Percentiles rank a stretch among this genome's conserved stretches.
These are phyloP conservation scores for Tylopilus sp. DNA, from an alignment of 768 basidiomycete genomes.

Conservation along the genomic window DNA sequence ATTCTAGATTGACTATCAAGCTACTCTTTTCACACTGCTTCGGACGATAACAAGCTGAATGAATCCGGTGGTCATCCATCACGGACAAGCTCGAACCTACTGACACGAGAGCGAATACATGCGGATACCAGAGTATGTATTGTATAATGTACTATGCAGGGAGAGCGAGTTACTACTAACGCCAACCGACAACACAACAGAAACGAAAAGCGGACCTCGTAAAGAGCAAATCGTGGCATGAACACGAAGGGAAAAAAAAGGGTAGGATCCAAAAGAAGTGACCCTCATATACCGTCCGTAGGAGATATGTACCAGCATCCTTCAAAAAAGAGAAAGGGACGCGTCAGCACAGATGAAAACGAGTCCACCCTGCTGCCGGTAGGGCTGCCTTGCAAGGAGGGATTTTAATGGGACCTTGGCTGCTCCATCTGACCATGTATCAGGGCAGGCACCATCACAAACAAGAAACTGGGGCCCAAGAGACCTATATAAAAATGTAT, in stretches of 20 bases:
- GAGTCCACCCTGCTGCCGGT: background rate
- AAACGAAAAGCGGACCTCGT: background rate
- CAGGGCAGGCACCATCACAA: too few species aligned
- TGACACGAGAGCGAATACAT: too few species aligned
- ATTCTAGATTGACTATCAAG: too few species aligned
- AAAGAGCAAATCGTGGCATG: background rate
- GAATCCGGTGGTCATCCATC: background rate
- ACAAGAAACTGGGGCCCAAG: too few species aligned
- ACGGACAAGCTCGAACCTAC: background rate
- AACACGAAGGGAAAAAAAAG: slow-evolving; percentile 11
- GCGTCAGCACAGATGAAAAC: too few species aligned
- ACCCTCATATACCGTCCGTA: background rate
- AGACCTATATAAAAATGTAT: too few species aligned
- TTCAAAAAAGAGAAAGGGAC: background rate
- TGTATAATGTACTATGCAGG: background rate
- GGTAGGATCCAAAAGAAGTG: background rate
- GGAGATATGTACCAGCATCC: background rate
- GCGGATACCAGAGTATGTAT: background rate
- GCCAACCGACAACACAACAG: background rate
- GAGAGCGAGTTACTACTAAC: background rate
- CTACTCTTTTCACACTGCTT: too few species aligned
- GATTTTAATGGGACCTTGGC: too few species aligned
- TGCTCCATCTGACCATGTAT: too few species aligned
- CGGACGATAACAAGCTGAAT: too few species aligned
- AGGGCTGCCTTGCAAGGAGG: background rate